Base-by-base conservation (phyloP, 306 rosid genomes). In the Prosopis cineraria region DNA sequence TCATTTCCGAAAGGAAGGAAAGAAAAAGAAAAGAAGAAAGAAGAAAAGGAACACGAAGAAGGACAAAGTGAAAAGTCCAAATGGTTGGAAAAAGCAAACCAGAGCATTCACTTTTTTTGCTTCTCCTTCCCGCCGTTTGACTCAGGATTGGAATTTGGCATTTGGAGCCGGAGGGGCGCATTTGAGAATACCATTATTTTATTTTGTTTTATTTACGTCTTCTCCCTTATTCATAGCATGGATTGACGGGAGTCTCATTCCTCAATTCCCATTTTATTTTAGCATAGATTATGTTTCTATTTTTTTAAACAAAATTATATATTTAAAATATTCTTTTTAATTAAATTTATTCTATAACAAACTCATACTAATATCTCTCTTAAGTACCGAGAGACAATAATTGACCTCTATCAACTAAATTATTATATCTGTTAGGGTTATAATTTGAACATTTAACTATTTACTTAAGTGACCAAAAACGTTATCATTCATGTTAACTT, bases 1-100 rank as follows among this genome's bases (percentile, higher is more conserved):
- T 29, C 20, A 71, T 78, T 78, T 68, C 20, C 56, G 17, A 81
- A 80, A 68, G 58, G 16, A 55, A 22, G 31, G 25, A 9, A 20
- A 55, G 62, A 55, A 0, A 22, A 55, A 56, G 55, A 34, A 64
- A 50, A 50, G 16, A 5, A 29, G 7, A 33, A 22, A 43, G n/a
- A 20, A 25, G 45, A 50, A 2, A 17, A 74, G n/a, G n/a, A 22
- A 58, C n/a, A 12, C 33, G 56, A 52, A 9, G 13, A 9, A 25
- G 63, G 30, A 34, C 39, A 73, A 41, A 36, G 58, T 1, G 0
- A 40, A 33, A 68, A 45, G 84, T 81, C 68, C 58, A 60, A 45
- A 62, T 14, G 24, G 59, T 47, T 41, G 14, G 1, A 12, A 36
- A 65, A 36, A n/a, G 70, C 24, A 65, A 6, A 63, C 29, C 25